Conservation (phyloP, 257 asterid species). For the Lycium barbarum region DNA sequence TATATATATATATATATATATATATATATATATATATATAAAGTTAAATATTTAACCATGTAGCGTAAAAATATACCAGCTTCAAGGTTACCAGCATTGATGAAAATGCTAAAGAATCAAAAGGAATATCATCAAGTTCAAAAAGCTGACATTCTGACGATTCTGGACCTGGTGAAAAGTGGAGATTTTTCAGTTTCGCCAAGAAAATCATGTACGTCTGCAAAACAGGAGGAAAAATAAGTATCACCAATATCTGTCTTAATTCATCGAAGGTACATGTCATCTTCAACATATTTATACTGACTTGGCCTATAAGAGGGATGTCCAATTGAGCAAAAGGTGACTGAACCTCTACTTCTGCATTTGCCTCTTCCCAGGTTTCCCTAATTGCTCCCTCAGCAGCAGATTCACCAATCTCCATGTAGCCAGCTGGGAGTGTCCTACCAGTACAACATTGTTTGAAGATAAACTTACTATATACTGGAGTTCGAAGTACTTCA, state of each 20-base stretch:
- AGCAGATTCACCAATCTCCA: constrained; percentile 97
- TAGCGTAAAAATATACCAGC: constrained; percentile 55
- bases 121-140: constrained; percentile 75
- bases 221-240: constrained; percentile 34
- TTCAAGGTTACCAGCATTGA: constrained; percentile 89
- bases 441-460: constrained; percentile 42
- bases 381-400: constrained; percentile 90
- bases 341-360: constrained; percentile 79
- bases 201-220: constrained; percentile 93
- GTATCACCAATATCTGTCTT: not conserved
- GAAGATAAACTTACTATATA: constrained; percentile 23
- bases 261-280: not conserved
- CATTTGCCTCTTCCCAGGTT: constrained; percentile 97
- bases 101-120: constrained; percentile 88
- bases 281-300: constrained; percentile 28
- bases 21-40: not conserved
- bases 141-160: constrained; percentile 90
- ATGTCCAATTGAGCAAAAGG: constrained; percentile 92
- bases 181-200: constrained; percentile 81
- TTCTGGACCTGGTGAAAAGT: constrained; percentile 92
- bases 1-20: not conserved
- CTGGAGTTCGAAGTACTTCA: constrained; percentile 1
- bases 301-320: constrained; percentile 94
- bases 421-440: constrained; percentile 98
- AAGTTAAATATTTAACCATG: not conserved